Evolutionary conservation across 2,329 filamentous ascomycete genomes (phyloP).

Genomic region (Epichloe bromicola): DNA sequence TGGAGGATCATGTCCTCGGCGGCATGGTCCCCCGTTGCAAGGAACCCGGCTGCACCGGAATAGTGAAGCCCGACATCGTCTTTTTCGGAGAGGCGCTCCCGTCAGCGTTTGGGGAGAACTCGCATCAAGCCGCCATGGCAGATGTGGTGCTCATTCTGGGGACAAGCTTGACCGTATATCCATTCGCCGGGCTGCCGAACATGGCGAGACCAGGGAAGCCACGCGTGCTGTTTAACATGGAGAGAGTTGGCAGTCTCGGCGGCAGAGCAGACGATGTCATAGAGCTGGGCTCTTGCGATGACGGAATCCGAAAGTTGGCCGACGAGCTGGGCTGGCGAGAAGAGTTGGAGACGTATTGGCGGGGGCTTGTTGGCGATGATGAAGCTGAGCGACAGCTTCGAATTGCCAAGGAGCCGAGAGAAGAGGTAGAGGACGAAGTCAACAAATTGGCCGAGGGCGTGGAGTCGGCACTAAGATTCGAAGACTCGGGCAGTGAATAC

Average conservation of each 20-base stretch:
- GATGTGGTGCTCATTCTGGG: slow-evolving; percentile 80
- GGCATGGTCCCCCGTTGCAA: slow-evolving; percentile 60
- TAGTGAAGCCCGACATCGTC: slow-evolving; percentile 90
- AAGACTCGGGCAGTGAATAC: slow-evolving; percentile 9
- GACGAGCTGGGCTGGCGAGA: slow-evolving; percentile 71
- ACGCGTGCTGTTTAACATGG: slow-evolving; percentile 76
- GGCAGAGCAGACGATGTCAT: slow-evolving; percentile 72
- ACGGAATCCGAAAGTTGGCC: slow-evolving; percentile 65
- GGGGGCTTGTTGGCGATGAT: slow-evolving; percentile 48
- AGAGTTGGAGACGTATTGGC: slow-evolving; percentile 70
- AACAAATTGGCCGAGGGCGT: slow-evolving; percentile 24
- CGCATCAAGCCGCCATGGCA: slow-evolving; percentile 41
- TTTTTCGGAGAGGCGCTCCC: slow-evolving; percentile 72
- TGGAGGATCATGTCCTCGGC: slow-evolving; percentile 54
- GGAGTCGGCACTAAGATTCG: slow-evolving; percentile 20
- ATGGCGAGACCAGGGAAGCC: slow-evolving; percentile 50
- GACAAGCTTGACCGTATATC: slow-evolving; percentile 76
- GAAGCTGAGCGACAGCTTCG: slow-evolving; percentile 37
- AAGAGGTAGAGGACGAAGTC: slow-evolving; percentile 31
- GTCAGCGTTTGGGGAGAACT: slow-evolving; percentile 21
- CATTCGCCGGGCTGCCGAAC: slow-evolving; percentile 71
- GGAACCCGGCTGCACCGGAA: slow-evolving; percentile 49
- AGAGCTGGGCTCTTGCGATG: slow-evolving; percentile 70
- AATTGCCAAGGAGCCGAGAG: slow-evolving; percentile 16
- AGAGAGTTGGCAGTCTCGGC: slow-evolving; percentile 69